Evolutionary conservation across 148 eudicot species (phyloP), one percentile per base, ranked within the genome.

Genomic region (Rhododendron griersonianum): DNA sequence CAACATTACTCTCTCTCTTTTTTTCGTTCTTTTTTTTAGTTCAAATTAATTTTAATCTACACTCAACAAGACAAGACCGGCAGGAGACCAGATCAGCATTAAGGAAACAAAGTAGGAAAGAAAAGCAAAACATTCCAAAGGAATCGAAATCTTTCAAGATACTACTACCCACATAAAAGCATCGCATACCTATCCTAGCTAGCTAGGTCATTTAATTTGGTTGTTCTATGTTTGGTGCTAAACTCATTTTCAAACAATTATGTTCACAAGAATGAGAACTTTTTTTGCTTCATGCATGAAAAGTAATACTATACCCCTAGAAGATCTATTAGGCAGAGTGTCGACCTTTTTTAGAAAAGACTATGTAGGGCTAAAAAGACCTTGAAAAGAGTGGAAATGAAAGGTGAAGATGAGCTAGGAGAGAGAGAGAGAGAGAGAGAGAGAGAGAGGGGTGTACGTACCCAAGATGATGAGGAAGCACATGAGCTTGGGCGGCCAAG

Each of bases 381-480:
- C 37, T 79, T 47, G 83, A 48, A n/a, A 35, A 1, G 87, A 25
- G 77, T 86, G 85, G 21, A 55, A 55, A 80, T 30, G 51, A 14
- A 41, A 45, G 57, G 57, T 2, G 53, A 44, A 33, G 37, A 48
- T 77, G 1, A 28, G 4, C 83, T 7, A 21, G 41, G 18, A 41
- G 35, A 1, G 16, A 21, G 25, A 11, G 44, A 53, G 25, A 11
- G 7, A 74, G n/a, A 37, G 16, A 45, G 44, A 51, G 84, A 33
- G 53, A 83, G 37, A 57, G 39, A 25, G 33, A 19, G 10, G 3
- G 25, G 1, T 37, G 47, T 4, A 69, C 86, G 65, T 91, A 96
- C 94, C 99, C 93, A 83, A 92, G 85, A 80, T 92, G 98, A 81
- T 85, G 90, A 87, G 15, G 76, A 19, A 59, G 65, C 18, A 4